phyloP scores from a whole-genome alignment of 1,284 basidiomycete genomes.

The Sanghuangporus baumii region DNA sequence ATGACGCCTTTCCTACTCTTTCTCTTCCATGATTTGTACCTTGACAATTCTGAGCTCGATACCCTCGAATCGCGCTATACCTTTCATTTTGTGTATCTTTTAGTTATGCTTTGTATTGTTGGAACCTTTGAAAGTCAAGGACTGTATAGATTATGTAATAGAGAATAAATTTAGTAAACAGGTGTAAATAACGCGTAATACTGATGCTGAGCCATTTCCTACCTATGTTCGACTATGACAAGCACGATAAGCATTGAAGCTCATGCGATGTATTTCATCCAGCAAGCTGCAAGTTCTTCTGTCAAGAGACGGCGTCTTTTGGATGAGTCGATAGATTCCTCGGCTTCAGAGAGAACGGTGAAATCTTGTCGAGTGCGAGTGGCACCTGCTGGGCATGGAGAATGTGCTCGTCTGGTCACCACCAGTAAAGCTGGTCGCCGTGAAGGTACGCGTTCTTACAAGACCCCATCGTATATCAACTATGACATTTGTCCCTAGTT shows the following conservation, averaged over 20 bases:
- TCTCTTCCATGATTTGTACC: neutral
- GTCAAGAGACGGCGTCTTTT: neutral
- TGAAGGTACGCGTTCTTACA: slow-evolving; percentile 7
- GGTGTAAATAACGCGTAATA: neutral
- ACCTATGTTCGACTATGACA: neutral
- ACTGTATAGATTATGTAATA: too few species aligned
- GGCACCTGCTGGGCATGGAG: neutral
- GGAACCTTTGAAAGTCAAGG: neutral
- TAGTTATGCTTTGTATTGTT: neutral
- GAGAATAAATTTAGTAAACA: neutral
- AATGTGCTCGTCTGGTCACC: slow-evolving; percentile 15
- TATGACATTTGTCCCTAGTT: slow-evolving; percentile 27
- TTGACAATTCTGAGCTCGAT: neutral
- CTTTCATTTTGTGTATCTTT: neutral
- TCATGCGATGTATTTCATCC: neutral
- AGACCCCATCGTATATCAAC: neutral
- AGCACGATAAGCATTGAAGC: neutral
- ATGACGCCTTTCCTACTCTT: neutral
- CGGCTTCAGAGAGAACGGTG: neutral
- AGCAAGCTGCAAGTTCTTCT: neutral
- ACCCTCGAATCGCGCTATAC: neutral
- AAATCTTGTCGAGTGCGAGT: neutral
- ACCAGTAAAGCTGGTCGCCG: slow-evolving; percentile 6
- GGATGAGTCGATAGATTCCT: neutral
- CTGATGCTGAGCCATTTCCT: too few species aligned